These are phyloP conservation scores for Paraphaeosphaeria minitans DNA, from an alignment of 2,329 filamentous ascomycete genomes.

Conservation along the genomic window DNA sequence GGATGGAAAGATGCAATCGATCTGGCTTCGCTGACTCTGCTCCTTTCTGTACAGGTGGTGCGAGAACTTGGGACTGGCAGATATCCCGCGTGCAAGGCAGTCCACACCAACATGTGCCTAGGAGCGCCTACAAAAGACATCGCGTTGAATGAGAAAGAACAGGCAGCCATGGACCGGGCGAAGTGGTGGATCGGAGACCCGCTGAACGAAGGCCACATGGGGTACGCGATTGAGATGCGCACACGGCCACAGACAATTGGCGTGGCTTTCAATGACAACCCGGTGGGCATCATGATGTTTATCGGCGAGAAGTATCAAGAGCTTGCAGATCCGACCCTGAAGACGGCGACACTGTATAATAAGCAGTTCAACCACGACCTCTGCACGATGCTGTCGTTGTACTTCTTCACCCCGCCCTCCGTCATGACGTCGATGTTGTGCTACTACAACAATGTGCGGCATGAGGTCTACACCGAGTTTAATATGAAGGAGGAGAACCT, in stretches of 20 bases:
- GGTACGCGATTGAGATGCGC: slow-evolving; percentile 51
- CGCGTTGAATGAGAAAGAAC: slow-evolving; percentile 41
- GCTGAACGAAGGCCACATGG: slow-evolving; percentile 47
- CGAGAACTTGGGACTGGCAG: slow-evolving; percentile 46
- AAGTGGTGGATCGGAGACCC: slow-evolving; percentile 40
- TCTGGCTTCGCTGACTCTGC: not conserved
- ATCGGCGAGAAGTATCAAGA: slow-evolving; percentile 53
- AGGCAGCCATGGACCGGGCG: slow-evolving; percentile 35
- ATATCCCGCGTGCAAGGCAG: slow-evolving; percentile 44
- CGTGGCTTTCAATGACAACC: slow-evolving; percentile 50
- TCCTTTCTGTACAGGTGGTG: slow-evolving; percentile 22
- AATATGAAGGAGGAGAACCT: slow-evolving; percentile 43
- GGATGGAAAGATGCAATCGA: not conserved
- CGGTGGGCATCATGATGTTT: slow-evolving; percentile 52
- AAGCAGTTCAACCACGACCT: slow-evolving; percentile 38
- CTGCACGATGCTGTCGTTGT: slow-evolving; percentile 34
- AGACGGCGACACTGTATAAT: slow-evolving; percentile 36
- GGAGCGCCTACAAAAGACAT: slow-evolving; percentile 40
- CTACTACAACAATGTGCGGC: slow-evolving; percentile 48
- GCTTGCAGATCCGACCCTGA: slow-evolving; percentile 38
- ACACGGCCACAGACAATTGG: slow-evolving; percentile 53
- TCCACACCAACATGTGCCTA: slow-evolving; percentile 52
- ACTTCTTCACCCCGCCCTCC: slow-evolving; percentile 46
- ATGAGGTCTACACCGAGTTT: slow-evolving; percentile 47
- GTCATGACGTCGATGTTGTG: slow-evolving; percentile 46